Evolutionary conservation across 768 basidiomycete species (phyloP), one percentile per base, ranked within the genome.

Genomic region (Leucosporidium creatinivorum): DNA sequence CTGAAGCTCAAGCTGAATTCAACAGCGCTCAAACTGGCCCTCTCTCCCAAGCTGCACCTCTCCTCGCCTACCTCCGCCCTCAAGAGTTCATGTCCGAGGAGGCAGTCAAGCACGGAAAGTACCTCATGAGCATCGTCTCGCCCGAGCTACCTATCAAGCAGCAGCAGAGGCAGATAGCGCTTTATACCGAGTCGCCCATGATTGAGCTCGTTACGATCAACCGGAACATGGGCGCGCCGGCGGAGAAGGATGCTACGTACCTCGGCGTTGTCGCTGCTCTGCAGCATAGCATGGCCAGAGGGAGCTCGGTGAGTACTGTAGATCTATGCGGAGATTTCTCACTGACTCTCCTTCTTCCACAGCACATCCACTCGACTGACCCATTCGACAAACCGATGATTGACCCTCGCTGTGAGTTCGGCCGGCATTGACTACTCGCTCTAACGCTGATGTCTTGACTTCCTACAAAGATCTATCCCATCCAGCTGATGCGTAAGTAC

Each of bases 161-260:
- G 28, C 65, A 36, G 54, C 9, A 58, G 17, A 36, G 36, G 7
- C 7, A 36, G 28, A 21, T 1, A 5, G 21, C 25, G 17, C n/a
- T 63, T 6, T 61, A 36, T 15, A 25, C 28, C 8, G 58, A 54
- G 25, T 60, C 63, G 3, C 69, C 69, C 4, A 47, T 64, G 31
- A 44, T 72, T 21, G 71, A 73, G 61, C 7, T 65, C 18, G 54
- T 73, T 15, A 23, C 33, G 9, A 60, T 68, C 65, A 65, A 67
- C 49, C 54, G 52, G 49, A 61, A 66, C 36, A 44, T 44, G 39
- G 39, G 39, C 8, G 63, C 39, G 39, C 39, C 39, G 39, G 39
- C 23, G 13, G 67, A 48, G 33, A 66, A 21, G 55, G 81, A 80
- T 1, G 82, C 81, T 71, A 78, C 75, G 23, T 84, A 84, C 68